Evolutionary conservation across 2,329 filamentous ascomycete species (phyloP).

Genomic region (Aureobasidium lini): DNA sequence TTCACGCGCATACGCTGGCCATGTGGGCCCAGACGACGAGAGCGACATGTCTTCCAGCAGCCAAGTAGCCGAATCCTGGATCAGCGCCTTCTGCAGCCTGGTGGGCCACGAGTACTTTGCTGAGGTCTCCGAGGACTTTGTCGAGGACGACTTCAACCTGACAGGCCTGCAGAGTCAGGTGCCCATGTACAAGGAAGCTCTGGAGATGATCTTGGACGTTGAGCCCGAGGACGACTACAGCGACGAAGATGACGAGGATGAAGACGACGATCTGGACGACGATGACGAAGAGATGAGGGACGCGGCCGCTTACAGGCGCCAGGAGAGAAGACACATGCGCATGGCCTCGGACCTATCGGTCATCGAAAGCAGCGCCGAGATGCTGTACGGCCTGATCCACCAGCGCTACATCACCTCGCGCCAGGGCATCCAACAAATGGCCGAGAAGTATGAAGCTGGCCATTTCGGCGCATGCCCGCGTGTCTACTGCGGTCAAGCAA

Average conservation of each 20-base stretch:
- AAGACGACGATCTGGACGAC: conserved; percentile 39
- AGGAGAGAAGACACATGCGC: conserved; percentile 69
- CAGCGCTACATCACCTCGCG: conserved; percentile 97
- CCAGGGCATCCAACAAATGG: conserved; percentile 97
- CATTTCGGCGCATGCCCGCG: conserved; percentile 96
- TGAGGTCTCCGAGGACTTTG: conserved; percentile 97
- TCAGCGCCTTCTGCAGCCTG: conserved; percentile 90
- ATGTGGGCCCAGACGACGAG: conserved; percentile 6
- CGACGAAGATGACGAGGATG: conserved; percentile 56
- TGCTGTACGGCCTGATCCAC: conserved; percentile 96
- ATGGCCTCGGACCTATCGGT: conserved; percentile 90
- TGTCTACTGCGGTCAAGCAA: conserved; percentile 81
- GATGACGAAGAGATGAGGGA: conserved; percentile 51
- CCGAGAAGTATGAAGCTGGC: conserved; percentile 94
- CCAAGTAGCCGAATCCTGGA: conserved; percentile 79
- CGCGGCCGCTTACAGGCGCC: conserved; percentile 23
- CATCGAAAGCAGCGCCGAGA: conserved; percentile 95
- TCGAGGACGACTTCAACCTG: conserved; percentile 99
- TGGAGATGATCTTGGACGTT: conserved; percentile 99
- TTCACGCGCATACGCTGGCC: conserved; percentile 6
- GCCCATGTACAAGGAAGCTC: conserved; percentile 95
- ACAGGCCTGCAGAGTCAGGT: conserved; percentile 93
- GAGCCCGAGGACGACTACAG: conserved; percentile 85
- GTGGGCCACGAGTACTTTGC: conserved; percentile 98
- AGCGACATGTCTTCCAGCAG: conserved; percentile 49